These are phyloP conservation scores for Auricularia sp. DNA, from an alignment of 768 basidiomycete species.

Conservation along the genomic window DNA sequence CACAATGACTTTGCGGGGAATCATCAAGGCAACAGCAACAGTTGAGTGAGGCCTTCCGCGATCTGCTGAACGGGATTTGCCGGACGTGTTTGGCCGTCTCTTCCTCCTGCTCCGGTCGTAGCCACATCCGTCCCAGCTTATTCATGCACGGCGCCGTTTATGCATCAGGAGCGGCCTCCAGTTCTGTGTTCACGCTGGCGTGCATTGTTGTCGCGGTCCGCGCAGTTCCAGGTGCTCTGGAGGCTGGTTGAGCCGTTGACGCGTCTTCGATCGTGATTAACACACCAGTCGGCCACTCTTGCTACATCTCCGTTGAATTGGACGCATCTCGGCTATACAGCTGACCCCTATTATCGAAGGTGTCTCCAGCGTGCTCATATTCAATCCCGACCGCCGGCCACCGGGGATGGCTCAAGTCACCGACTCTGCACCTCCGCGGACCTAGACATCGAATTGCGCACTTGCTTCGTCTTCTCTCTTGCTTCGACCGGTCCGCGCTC, in stretches of 20 bases:
- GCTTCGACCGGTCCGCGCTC: too few relatives aligned
- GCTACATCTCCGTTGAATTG: background rate
- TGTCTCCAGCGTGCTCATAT: background rate
- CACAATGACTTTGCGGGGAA: constrained; percentile 66
- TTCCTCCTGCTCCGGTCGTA: too few relatives aligned
- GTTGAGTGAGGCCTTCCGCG: background rate
- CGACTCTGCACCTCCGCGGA: too few relatives aligned
- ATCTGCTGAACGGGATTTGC: background rate
- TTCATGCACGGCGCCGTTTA: too few relatives aligned
- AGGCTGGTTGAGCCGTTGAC: background rate
- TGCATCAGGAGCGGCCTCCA: too few relatives aligned
- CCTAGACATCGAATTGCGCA: too few relatives aligned
- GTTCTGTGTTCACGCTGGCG: too few relatives aligned
- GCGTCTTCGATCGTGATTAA: background rate
- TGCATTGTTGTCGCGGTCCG: too few relatives aligned
- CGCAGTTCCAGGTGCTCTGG: too few relatives aligned
- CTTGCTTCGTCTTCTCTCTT: too few relatives aligned
- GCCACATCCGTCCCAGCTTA: too few relatives aligned
- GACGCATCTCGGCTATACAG: background rate
- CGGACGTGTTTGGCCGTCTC: background rate
- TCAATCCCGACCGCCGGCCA: background rate
- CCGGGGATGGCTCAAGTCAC: too few relatives aligned
- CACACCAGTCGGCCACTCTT: background rate
- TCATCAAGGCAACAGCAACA: constrained; percentile 8
- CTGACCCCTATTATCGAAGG: background rate